Percentiles rank a stretch among this genome's conserved stretches.
Conservation (phyloP, 352 stramenopile genomes). For the Globisporangium cederbergense region DNA sequence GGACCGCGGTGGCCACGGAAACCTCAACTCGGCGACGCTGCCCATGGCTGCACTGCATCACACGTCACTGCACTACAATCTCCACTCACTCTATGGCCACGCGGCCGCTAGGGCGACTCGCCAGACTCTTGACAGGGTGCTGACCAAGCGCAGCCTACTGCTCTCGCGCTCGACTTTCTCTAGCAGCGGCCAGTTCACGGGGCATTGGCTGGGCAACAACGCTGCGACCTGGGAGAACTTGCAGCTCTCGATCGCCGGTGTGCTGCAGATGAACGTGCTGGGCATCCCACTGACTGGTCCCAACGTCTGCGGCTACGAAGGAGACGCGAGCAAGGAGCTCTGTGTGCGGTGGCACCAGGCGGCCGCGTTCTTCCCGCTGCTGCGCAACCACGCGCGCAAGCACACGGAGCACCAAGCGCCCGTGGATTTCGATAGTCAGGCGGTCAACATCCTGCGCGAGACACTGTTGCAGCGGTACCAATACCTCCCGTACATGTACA, state of each 20-base stretch:
- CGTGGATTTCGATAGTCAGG: constrained; percentile 62
- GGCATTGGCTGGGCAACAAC: constrained; percentile 57
- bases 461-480: constrained; percentile 62
- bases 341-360: constrained; percentile 85
- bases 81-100: constrained; percentile 84
- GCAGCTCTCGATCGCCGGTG: constrained; percentile 60
- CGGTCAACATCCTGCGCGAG: constrained; percentile 59
- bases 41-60: constrained; percentile 69
- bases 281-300: constrained; percentile 66
- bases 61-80: constrained; percentile 79
- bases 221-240: constrained; percentile 79
- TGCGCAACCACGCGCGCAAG: constrained; percentile 66
- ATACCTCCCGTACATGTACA: constrained; percentile 86
- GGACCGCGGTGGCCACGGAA: constrained; percentile 43
- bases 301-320: constrained; percentile 57
- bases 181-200: constrained; percentile 52
- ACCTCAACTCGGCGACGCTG: constrained; percentile 75
- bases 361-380: constrained; percentile 71
- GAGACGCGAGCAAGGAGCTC: constrained; percentile 53
- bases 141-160: constrained; percentile 59
- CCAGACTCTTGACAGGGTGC: constrained; percentile 39
- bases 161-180: constrained; percentile 71
- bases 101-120: constrained; percentile 53
- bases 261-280: constrained; percentile 78
- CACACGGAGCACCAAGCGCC: constrained; percentile 40